Percentiles rank a stretch among this genome's conserved stretches.
Conservation (phyloP, 2,329 filamentous ascomycete genomes). For the Pyricularia grisea region DNA sequence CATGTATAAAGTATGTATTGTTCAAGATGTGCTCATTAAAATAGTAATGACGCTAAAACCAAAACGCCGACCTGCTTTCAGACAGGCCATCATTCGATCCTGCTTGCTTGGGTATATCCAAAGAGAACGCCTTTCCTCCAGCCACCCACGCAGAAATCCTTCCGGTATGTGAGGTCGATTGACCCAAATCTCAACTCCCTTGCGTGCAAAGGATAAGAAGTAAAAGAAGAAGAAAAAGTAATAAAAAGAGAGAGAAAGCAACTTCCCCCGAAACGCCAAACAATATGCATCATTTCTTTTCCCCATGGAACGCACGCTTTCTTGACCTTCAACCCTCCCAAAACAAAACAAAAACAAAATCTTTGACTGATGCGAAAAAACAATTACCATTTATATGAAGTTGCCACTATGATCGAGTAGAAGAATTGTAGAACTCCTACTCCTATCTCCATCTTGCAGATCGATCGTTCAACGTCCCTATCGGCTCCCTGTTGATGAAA, state of each 20-base stretch:
- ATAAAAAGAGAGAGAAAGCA: neutral
- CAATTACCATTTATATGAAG: conserved; percentile 6
- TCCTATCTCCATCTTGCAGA: conserved; percentile 6
- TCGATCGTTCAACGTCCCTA: neutral
- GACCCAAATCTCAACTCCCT: neutral
- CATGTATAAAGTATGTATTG: neutral
- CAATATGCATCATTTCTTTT: neutral
- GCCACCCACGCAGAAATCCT: neutral
- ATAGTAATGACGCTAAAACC: neutral
- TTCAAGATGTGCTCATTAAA: neutral
- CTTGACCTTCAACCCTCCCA: neutral
- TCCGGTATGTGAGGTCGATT: neutral
- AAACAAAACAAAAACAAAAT: too few species aligned
- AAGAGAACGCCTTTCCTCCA: neutral
- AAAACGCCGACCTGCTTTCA: neutral
- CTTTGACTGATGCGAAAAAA: neutral
- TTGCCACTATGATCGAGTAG: conserved; percentile 3
- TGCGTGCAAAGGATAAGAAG: neutral
- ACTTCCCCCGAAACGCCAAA: neutral
- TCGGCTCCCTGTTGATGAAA: conserved; percentile 3
- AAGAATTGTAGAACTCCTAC: conserved; percentile 4
- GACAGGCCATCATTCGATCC: neutral
- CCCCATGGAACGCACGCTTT: neutral
- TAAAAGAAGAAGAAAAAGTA: neutral
- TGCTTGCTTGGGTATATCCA: neutral